Base-by-base conservation (phyloP, 129 eudicot species). In the Tagetes erecta region DNA sequence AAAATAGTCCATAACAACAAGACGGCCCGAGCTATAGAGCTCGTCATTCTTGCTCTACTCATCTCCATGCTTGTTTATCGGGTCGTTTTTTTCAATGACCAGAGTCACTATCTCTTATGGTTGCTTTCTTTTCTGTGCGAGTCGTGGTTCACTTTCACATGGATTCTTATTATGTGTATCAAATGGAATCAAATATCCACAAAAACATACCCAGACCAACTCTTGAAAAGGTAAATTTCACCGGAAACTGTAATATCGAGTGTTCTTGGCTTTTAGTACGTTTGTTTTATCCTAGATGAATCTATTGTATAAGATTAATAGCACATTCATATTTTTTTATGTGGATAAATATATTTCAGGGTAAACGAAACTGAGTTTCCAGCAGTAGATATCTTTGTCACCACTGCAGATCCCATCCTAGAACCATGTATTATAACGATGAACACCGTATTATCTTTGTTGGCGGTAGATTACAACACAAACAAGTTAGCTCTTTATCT, bases 401-500 rank as follows among this genome's bases (percentile, higher is more conserved):
- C 89, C 8, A 85, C 89, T 0, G 86, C 89, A 0, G 89, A 82
- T 42, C 78, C 82, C 5, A 72, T 78, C 38, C 56, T 85, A 30
- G 89, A 85, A 78, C 89, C 86, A 8, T 62, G 80, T 31, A 82
- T 85, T 40, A 47, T 85, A 36, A 81, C 86, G 8, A 74, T 85
- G 84, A 85, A 85, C 68, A 85, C 86, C 0, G 77, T 85, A 3
- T 70, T 85, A 53, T 85, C 86, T 1, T 60, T 81, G 55, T 62
- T 85, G 57, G 86, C 89, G 3, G 84, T 75, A 5, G 82, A 85
- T 75, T 85, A 75, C 75, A 84, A 86, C 2, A 71, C 78, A 14
- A 12, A 74, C 51, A 85, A 82, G 45, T 58, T 85, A 68, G 81
- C 86, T 71, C 82, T 83, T 27, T 85, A 82, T 73, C 67, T 85